Conservation (phyloP, 139 green algal species). For the Auxenochlorella protothecoides region DNA sequence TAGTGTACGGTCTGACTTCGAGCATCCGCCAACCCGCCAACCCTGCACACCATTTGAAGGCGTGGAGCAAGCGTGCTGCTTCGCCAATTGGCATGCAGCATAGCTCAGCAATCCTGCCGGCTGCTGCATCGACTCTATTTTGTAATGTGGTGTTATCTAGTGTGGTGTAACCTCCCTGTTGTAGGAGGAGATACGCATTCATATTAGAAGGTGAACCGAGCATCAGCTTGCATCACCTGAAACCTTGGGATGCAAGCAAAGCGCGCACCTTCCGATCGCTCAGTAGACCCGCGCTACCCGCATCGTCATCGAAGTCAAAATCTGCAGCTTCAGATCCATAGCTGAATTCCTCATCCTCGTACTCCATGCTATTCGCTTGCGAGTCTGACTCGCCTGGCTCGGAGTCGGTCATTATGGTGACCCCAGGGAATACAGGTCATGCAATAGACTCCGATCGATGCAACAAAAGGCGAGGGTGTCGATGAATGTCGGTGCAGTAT, state of each 20-base stretch:
- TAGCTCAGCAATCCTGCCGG: constrained; percentile 23
- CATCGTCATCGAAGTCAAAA: not conserved
- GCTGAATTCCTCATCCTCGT: not conserved
- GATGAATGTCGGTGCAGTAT: not conserved
- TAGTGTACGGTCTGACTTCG: not conserved
- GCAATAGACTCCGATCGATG: not conserved
- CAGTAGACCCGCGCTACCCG: no score
- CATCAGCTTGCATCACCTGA: no score
- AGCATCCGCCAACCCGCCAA: not conserved
- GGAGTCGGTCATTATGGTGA: not conserved
- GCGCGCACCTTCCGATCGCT: no score
- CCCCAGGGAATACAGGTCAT: not conserved
- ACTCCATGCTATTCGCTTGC: not conserved
- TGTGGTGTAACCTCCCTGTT: no score
- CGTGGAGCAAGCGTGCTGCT: constrained; percentile 52
- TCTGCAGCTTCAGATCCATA: not conserved
- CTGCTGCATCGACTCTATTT: no score
- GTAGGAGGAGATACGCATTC: no score
- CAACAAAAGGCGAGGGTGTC: not conserved
- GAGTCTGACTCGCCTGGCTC: not conserved
- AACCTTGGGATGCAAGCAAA: no score
- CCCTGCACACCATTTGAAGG: constrained; percentile 54
- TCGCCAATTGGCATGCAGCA: constrained; percentile 48
- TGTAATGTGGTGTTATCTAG: no score
- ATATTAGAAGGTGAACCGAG: no score